Evolutionary conservation across 2,329 filamentous ascomycete species (phyloP).

Genomic region (Xenosphaeropsis pyriputrescens): DNA sequence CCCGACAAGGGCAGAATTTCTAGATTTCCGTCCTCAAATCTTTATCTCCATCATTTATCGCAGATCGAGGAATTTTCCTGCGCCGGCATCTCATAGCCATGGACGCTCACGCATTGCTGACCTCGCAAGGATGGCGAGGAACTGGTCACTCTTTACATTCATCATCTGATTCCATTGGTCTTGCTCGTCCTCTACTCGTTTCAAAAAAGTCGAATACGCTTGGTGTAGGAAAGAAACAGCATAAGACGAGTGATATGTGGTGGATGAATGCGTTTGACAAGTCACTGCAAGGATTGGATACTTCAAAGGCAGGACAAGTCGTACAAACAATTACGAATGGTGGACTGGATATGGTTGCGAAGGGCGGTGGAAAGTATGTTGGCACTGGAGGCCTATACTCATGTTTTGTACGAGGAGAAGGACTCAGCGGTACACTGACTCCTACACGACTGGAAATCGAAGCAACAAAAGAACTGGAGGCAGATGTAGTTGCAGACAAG

Average conservation of each 20-base stretch:
- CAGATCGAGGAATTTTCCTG: no score
- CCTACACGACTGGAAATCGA: slow-evolving; percentile 1
- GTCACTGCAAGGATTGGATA: slow-evolving; percentile 68
- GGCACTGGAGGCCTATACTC: slow-evolving; percentile 51
- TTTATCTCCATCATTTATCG: no score
- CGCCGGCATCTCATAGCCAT: slow-evolving; percentile 30
- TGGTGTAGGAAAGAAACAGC: slow-evolving; percentile 67
- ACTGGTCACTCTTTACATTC: slow-evolving; percentile 78
- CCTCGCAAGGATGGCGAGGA: slow-evolving; percentile 80
- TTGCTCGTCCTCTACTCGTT: slow-evolving; percentile 71
- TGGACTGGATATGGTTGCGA: slow-evolving; percentile 39
- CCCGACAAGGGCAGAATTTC: no score
- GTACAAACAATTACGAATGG: slow-evolving; percentile 39
- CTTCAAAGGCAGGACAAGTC: slow-evolving; percentile 36
- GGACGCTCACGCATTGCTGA: slow-evolving; percentile 74
- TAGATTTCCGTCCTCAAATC: no score
- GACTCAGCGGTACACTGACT: slow-evolving; percentile 55
- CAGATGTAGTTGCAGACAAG: slow-evolving; percentile 1
- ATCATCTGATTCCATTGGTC: slow-evolving; percentile 55
- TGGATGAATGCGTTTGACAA: slow-evolving; percentile 93
- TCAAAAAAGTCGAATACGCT: slow-evolving; percentile 68
- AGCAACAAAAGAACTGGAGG: slow-evolving; percentile 16
- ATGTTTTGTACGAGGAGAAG: slow-evolving; percentile 72
- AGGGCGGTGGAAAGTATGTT: slow-evolving; percentile 40
- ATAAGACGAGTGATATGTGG: slow-evolving; percentile 66